Percentiles rank a stretch among this genome's conserved stretches.
These are phyloP conservation scores for Diaporthe ilicicola DNA, from an alignment of 2,329 filamentous ascomycete genomes.

Conservation along the genomic window DNA sequence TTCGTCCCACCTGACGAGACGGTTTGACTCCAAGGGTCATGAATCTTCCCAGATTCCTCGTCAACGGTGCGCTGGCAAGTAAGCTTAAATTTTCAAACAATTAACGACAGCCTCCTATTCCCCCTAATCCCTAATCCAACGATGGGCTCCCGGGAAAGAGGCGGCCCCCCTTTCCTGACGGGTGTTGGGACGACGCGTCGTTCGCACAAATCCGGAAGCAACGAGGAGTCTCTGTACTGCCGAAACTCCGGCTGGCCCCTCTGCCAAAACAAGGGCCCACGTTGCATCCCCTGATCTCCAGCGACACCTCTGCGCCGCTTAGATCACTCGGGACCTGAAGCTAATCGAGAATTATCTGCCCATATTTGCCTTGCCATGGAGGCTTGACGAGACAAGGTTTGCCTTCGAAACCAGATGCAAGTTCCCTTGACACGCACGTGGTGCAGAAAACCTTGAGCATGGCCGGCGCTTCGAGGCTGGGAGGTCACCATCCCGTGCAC, in stretches of 20 bases:
- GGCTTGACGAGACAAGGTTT: conserved; percentile 18
- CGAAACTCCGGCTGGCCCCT: conserved; percentile 11
- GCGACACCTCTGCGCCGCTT: background rate
- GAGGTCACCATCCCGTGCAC: conserved; percentile 7
- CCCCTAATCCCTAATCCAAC: background rate
- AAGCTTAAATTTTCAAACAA: conserved; percentile 19
- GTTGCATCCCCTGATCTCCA: background rate
- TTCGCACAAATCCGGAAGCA: conserved; percentile 1
- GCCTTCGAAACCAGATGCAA: conserved; percentile 20
- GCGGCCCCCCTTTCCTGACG: background rate
- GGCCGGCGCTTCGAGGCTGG: background rate
- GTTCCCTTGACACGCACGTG: conserved; percentile 20
- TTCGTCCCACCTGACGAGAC: background rate
- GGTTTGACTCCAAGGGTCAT: background rate
- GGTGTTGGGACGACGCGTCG: background rate
- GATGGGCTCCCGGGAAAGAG: background rate
- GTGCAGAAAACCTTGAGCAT: conserved; percentile 2
- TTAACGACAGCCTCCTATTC: background rate
- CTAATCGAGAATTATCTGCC: conserved; percentile 15
- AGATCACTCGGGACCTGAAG: background rate
- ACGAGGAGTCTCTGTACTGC: conserved; percentile 18
- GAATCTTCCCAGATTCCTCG: background rate
- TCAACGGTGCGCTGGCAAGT: conserved; percentile 6
- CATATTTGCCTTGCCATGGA: conserved; percentile 13
- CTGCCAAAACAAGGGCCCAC: background rate